Percentiles rank a stretch among this genome's conserved stretches.
These are phyloP conservation scores for Arthrobotrys musiformis DNA, from an alignment of 2,329 filamentous ascomycete species.

Conservation along the genomic window DNA sequence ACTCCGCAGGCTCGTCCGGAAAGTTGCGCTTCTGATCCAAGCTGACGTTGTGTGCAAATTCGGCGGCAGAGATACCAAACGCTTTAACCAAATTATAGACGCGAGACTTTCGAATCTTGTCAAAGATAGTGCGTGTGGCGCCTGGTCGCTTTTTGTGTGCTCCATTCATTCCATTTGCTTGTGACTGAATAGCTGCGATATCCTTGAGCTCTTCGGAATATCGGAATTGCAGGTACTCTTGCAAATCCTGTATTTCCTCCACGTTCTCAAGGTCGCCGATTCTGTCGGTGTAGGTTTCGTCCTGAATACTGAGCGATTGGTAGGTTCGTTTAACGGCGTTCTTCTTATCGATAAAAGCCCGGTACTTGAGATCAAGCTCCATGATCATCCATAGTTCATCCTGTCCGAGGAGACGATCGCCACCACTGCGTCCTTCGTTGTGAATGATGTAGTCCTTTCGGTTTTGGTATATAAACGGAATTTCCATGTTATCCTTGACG, in stretches of 20 bases:
- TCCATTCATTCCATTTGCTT: constrained; percentile 67
- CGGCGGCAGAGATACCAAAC: constrained; percentile 89
- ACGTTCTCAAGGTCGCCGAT: constrained; percentile 82
- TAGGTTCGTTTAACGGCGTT: constrained; percentile 83
- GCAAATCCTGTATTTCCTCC: constrained; percentile 94
- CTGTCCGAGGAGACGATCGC: constrained; percentile 87
- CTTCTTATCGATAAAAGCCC: constrained; percentile 89
- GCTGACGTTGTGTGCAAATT: constrained; percentile 85
- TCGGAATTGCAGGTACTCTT: constrained; percentile 96
- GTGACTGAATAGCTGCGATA: constrained; percentile 68
- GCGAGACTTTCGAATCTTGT: constrained; percentile 82
- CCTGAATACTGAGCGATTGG: constrained; percentile 76
- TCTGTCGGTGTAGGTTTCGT: constrained; percentile 82
- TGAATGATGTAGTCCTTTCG: constrained; percentile 98
- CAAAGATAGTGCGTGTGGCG: constrained; percentile 81
- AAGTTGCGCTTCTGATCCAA: constrained; percentile 80
- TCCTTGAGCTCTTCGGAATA: constrained; percentile 88
- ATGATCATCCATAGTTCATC: constrained; percentile 95
- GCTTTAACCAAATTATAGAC: constrained; percentile 85
- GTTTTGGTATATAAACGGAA: constrained; percentile 97
- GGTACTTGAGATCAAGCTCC: constrained; percentile 93
- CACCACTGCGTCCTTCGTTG: constrained; percentile 69
- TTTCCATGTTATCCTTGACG: constrained; percentile 91
- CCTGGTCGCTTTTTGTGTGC: constrained; percentile 78
- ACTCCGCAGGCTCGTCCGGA: constrained; percentile 82